Percentiles rank a stretch among this genome's conserved stretches.
Conservation (phyloP, 768 basidiomycete genomes). For the Tulasnella sp. region DNA sequence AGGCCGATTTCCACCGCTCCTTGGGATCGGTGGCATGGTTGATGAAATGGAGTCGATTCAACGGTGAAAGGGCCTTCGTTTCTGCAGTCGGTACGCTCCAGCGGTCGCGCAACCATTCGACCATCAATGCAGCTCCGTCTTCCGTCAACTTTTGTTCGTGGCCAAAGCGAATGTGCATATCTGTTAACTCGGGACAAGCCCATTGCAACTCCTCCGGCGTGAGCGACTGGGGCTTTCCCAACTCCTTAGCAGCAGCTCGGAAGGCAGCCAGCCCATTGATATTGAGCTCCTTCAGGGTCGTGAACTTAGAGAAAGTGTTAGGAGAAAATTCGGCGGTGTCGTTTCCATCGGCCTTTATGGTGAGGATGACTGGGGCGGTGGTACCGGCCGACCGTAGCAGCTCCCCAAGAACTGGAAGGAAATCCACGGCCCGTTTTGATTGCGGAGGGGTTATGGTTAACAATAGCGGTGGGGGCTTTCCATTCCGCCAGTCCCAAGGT, state of each 20-base stretch:
- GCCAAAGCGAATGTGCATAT: neutral
- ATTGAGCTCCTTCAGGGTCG: neutral
- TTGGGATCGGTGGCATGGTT: neutral
- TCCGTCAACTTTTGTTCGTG: neutral
- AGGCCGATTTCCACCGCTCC: neutral
- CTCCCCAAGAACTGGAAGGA: neutral
- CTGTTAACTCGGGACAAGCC: neutral
- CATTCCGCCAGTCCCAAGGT: neutral
- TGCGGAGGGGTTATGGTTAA: neutral
- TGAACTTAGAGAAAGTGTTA: neutral
- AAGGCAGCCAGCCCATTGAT: neutral
- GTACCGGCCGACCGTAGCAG: neutral
- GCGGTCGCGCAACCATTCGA: neutral
- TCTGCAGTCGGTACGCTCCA: neutral
- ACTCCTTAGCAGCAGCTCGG: neutral
- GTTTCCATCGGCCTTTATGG: neutral
- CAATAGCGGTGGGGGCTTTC: neutral
- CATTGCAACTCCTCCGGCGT: neutral
- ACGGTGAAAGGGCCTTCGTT: neutral
- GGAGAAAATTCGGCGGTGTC: neutral
- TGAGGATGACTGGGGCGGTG: neutral
- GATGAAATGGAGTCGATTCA: neutral
- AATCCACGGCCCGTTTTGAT: neutral
- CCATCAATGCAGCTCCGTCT: neutral
- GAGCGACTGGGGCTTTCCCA: neutral